Percentiles rank a stretch among this genome's conserved stretches.
These are phyloP conservation scores for Rhododendron simsii DNA, from an alignment of 148 eudicot genomes.

Conservation along the genomic window DNA sequence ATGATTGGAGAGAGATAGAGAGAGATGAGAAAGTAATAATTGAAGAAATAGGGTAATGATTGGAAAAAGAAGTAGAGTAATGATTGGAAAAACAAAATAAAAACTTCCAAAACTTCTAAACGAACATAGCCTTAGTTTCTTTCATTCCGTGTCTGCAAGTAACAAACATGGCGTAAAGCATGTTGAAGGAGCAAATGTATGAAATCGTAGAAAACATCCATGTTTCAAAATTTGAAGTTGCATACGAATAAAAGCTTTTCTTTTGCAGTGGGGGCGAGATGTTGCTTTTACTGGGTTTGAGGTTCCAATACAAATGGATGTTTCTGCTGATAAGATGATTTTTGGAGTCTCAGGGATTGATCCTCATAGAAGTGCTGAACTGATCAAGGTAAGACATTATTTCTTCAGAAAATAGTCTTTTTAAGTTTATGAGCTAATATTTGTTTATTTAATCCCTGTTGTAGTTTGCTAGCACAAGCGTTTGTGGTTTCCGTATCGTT, in stretches of 20 bases:
- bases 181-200: neutral
- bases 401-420: neutral
- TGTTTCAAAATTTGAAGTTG: neutral
- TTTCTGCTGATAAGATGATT: constrained; percentile 96
- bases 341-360: constrained; percentile 74
- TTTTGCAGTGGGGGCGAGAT: constrained; percentile 89
- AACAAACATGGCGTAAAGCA: neutral
- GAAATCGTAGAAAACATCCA: neutral
- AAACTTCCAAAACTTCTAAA: too few relatives aligned
- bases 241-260: neutral
- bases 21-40: too few relatives aligned
- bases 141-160: neutral
- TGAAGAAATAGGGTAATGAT: too few relatives aligned
- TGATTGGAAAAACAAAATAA: too few relatives aligned
- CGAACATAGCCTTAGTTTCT: neutral
- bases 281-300: constrained; percentile 99
- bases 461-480: neutral
- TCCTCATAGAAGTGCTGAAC: constrained; percentile 75
- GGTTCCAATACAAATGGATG: constrained; percentile 92
- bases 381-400: constrained; percentile 52
- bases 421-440: neutral
- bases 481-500: neutral
- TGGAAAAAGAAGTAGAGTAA: too few relatives aligned
- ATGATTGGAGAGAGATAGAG: too few relatives aligned
- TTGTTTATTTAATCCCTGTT: neutral